Conservation (phyloP, 2,329 filamentous ascomycete genomes). For the Claviceps humidiphila region DNA sequence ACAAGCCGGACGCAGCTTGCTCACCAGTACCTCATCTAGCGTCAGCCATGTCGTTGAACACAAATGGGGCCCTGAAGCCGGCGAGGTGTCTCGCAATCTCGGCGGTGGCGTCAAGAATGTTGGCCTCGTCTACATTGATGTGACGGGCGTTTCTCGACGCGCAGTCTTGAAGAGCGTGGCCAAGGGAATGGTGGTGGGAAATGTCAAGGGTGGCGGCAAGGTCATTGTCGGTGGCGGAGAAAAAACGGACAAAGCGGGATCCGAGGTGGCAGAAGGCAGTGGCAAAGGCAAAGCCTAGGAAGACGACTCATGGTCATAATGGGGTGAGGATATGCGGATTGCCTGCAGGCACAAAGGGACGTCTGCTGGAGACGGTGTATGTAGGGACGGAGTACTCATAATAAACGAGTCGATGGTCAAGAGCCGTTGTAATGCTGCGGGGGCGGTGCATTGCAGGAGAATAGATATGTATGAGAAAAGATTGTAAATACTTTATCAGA, state of each 20-base stretch:
- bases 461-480: not conserved
- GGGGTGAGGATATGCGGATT: slow-evolving; percentile 14
- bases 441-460: not conserved
- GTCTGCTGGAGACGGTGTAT: not conserved
- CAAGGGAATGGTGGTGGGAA: slow-evolving; percentile 87
- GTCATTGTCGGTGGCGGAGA: slow-evolving; percentile 55
- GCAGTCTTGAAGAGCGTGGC: slow-evolving; percentile 91
- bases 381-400: not conserved
- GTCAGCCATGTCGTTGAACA: slow-evolving; percentile 80
- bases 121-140: slow-evolving; percentile 92
- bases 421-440: not conserved
- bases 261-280: slow-evolving; percentile 11
- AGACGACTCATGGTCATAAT: slow-evolving; percentile 11
- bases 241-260: slow-evolving; percentile 3
- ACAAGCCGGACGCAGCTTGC: slow-evolving; percentile 65
- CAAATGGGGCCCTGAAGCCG: slow-evolving; percentile 76
- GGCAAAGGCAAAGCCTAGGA: slow-evolving; percentile 8
- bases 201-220: slow-evolving; percentile 59
- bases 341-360: slow-evolving; percentile 16
- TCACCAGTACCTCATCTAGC: slow-evolving; percentile 62
- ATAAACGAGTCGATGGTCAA: not conserved
- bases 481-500: not conserved
- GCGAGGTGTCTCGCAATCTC: slow-evolving; percentile 59
- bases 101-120: slow-evolving; percentile 91
- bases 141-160: slow-evolving; percentile 76